Percentiles rank a stretch among this genome's conserved stretches.
Conservation (phyloP, 306 rosid species). For the Lotus japonicus region DNA sequence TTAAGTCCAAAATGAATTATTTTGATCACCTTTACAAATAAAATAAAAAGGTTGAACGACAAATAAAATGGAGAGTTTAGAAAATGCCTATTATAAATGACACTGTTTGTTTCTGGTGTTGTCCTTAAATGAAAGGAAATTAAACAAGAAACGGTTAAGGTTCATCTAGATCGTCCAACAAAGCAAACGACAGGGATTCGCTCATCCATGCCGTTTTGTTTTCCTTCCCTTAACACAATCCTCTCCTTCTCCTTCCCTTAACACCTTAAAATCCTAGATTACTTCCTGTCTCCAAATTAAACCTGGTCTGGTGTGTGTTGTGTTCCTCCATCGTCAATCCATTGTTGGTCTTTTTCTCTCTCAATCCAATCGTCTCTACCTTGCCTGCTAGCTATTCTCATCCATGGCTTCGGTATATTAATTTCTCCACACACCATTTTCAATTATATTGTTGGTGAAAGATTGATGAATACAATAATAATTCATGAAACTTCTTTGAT, state of each 20-base stretch:
- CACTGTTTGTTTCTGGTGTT: too few species aligned
- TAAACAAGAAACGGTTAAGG: not conserved
- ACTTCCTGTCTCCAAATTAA: not conserved
- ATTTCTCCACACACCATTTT: too few species aligned
- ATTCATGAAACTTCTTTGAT: not conserved
- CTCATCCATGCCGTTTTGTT: not conserved
- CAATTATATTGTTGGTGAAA: too few species aligned
- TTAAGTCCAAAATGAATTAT: too few species aligned
- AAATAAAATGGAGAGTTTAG: too few species aligned
- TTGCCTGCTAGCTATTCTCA: constrained; percentile 5
- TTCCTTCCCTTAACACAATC: not conserved
- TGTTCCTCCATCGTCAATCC: not conserved
- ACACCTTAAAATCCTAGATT: not conserved
- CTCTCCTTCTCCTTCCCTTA: not conserved
- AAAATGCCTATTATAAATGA: too few species aligned
- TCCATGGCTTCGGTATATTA: constrained; percentile 61
- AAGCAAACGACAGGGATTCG: not conserved
- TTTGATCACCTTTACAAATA: too few species aligned
- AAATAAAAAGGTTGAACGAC: too few species aligned
- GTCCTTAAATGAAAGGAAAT: too few species aligned
- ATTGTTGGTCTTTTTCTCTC: not conserved
- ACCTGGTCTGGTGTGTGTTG: too few species aligned
- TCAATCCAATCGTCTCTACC: constrained; percentile 18
- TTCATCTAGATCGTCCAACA: not conserved
- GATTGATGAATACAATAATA: too few species aligned